A percentile compares a stretch with the other conserved stretches of the same genome.
Conservation (phyloP, 1,139 yeast genomes). For the Kazachstania sp. region DNA sequence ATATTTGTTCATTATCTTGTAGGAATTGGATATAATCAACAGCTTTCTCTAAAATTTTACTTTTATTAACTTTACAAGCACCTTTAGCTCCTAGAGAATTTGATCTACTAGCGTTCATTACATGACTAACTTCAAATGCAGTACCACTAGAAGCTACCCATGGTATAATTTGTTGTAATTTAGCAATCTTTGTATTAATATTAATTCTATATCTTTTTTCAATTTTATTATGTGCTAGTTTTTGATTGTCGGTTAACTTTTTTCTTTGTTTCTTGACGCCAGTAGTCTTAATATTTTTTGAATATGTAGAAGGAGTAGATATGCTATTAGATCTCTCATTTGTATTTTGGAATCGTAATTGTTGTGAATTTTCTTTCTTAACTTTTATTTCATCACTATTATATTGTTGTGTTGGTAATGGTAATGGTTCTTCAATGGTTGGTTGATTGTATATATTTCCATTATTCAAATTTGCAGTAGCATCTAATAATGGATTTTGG, state of each 20-base stretch:
- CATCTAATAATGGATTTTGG: not conserved
- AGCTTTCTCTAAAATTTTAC: slow-evolving; percentile 59
- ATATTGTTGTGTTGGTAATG: not conserved
- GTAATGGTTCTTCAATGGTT: not conserved
- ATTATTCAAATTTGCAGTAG: not conserved
- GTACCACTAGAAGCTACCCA: slow-evolving; percentile 52
- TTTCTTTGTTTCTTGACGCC: slow-evolving; percentile 39
- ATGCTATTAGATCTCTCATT: not conserved
- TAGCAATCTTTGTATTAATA: slow-evolving; percentile 64
- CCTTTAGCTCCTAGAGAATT: slow-evolving; percentile 9
- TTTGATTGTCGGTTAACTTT: slow-evolving; percentile 50
- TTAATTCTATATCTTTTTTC: slow-evolving; percentile 66
- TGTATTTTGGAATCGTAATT: not conserved
- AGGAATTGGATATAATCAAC: slow-evolving; percentile 48
- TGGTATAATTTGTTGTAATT: slow-evolving; percentile 55
- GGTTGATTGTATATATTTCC: not conserved
- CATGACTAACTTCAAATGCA: slow-evolving; percentile 44
- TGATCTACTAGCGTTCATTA: slow-evolving; percentile 5
- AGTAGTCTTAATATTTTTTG: not conserved
- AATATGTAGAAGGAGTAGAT: not conserved
- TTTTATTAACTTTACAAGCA: slow-evolving; percentile 45
- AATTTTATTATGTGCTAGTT: slow-evolving; percentile 55
- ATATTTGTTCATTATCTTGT: slow-evolving; percentile 38
- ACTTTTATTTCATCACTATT: not conserved
- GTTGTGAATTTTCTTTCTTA: not conserved